Conservation (phyloP, 208 protist species). For the Acanthamoeba culbertsoni region DNA sequence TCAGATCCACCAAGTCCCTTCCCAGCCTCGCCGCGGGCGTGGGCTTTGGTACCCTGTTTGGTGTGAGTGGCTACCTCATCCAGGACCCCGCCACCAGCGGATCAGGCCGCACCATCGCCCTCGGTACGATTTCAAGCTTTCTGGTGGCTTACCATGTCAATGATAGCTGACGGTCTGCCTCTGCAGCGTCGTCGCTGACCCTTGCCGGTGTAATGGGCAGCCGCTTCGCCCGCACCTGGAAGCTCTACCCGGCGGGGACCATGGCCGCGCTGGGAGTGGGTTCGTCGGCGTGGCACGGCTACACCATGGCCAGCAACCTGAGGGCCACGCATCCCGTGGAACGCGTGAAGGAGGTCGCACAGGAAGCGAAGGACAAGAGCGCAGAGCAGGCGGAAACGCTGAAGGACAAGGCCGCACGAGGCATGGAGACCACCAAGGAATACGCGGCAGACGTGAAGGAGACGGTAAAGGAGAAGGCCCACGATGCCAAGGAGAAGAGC, state of each 20-base stretch:
- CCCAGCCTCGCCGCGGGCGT: neutral
- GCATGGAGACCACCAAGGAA: too few species aligned
- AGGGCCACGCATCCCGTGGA: too few species aligned
- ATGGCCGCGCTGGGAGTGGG: neutral
- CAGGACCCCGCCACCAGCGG: neutral
- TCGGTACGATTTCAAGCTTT: neutral
- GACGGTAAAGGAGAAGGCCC: neutral
- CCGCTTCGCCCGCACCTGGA: neutral
- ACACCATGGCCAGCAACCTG: too few species aligned
- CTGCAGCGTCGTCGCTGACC: neutral
- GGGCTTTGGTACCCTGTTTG: neutral
- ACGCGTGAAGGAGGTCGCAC: too few species aligned
- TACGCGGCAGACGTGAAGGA: too few species aligned
- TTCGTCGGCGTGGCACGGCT: neutral
- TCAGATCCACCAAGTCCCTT: constrained; percentile 1
- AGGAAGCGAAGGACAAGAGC: too few species aligned
- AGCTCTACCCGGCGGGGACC: neutral
- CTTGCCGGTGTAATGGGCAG: neutral
- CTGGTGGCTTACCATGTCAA: too few species aligned
- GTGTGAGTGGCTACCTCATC: neutral
- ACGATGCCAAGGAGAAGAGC: neutral
- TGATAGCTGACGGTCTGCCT: neutral
- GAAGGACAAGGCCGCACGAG: too few species aligned
- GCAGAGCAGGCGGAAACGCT: too few species aligned
- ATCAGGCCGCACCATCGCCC: neutral